Evolutionary conservation across 2,329 filamentous ascomycete species (phyloP), one percentile per base, ranked within the genome.

Genomic region (Paraphoma chrysanthemicola): DNA sequence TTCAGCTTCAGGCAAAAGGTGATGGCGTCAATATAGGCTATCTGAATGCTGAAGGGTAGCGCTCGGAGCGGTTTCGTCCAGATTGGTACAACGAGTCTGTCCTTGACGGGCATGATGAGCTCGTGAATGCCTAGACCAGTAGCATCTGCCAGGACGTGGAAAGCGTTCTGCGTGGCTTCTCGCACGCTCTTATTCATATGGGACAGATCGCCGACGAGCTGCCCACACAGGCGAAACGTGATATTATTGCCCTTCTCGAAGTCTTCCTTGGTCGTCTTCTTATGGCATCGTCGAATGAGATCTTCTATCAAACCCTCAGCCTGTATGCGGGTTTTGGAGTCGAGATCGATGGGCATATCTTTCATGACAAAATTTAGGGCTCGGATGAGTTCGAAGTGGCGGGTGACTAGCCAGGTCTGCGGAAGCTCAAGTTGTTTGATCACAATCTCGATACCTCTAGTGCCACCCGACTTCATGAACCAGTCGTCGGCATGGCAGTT

Each of bases 331-430:
- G 95, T 97, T 71, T 90, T 93, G 54, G 96, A 93, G 1, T 96
- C 94, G 1, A 99, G 84, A 74, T 99, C 95, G 53, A 91, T 86
- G 0, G 96, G 95, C 85, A 97, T 97, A 73, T 99, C 95, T 79
- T 99, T 99, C 80, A 99, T 92, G 62, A 99, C 93, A 77, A 96
- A 97, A 79, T 97, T 89, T 53, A 99, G 82, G n/a, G 93, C 92
- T 49, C 92, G 88, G 56, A 95, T 89, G 66, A 97, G 93, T 56
- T 98, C 93, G 51, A 90, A 86, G 72, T 97, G 93, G 66, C 92
- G 90, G 11, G 89, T 86, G 17, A 87, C 83, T 33, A 99, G 83
- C 92, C 95, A 99, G 1, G 81, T 75, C 68, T 96, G 91, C 42
- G 92, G 92, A 45, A 99, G 83, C 51, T 94, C 88, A 53, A 98